Evolutionary conservation across 2,329 filamentous ascomycete genomes (phyloP), one percentile per base, ranked within the genome.

Genomic region (Grosmannia huntii): DNA sequence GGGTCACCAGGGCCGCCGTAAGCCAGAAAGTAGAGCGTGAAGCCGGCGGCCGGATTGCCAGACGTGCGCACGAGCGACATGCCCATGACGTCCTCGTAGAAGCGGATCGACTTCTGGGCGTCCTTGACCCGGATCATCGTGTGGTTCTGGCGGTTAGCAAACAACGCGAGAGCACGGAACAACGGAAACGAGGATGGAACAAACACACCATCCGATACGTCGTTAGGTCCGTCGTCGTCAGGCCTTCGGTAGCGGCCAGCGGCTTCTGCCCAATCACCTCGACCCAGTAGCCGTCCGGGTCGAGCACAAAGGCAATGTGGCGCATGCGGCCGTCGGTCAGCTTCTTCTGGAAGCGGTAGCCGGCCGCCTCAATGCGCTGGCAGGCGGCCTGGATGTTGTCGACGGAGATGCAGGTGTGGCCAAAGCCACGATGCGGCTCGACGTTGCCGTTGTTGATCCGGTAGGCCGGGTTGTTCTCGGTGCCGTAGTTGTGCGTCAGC

Each of bases 101-200:
- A 92, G 67, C 84, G 83, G 67, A 91, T 76, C 16, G 85, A 88
- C 71, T 82, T 84, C 68, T 89, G 79, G 27, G 79, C 76, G 65
- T 89, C 84, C 75, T 96, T 97, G 73, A 97, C 86, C 33, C 94
- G 88, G 65, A 99, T 82, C 94, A 97, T 97, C 59, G 88, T 90
- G 74, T 94, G 89, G 74, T 94, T 91, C 83, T 86, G 16, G 61
- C 10, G 23, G 0, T 10, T 41, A 16, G 19, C 21, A 51, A 44
- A 33, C 33, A 54, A n/a, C n/a, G n/a, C n/a, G n/a, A n/a, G n/a
- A n/a, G n/a, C n/a, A n/a, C n/a, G n/a, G n/a, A n/a, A n/a, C n/a
- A n/a, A n/a, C n/a, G n/a, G n/a, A n/a, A n/a, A n/a, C n/a, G n/a
- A n/a, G n/a, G 31, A 33, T 4, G 3, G 7, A 41, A 10, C 16